Base-by-base conservation (phyloP, 2,329 filamentous ascomycete genomes). In the Pseudocercospora crystallina region DNA sequence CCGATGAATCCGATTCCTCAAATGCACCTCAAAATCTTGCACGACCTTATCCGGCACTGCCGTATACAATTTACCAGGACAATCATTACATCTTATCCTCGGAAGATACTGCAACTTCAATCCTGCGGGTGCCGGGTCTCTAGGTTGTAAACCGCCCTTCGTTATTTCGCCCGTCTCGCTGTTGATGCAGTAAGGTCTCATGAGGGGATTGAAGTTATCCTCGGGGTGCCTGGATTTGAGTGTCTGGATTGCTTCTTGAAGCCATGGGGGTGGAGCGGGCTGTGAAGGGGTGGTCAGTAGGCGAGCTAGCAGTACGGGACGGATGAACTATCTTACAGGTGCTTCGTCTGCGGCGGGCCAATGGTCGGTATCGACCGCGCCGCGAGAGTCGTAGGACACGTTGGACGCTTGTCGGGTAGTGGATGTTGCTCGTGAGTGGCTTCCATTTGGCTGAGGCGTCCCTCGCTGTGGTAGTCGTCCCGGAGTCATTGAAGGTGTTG, bases 51-150 rank as follows among this genome's bases (percentile, higher is more conserved):
- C 89, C 0, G 91, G 90, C 0, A 90, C 89, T 0, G 91, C 89
- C 0, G 91, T 96, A 71, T 99, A 99, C 9, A 96, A 76, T 71
- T 96, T 97, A 29, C 89, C 90, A 0, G 90, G 89, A 68, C 94
- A 97, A 69, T 99, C 94, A 40, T 86, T 82, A 69, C 94, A 99
- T 51, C 89, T 81, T 57, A 99, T 96, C 43, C 94, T 81, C 8
- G 94, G 94, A 43, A 96, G 77, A 71, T 87, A 97, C 72, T 88
- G 87, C 61, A 86, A 89, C 63, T 86, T 88, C 54, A 89, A 76
- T 55, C 86, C 81, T 54, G 79, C 76, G 47, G 80, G 85, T 8
- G 80, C 73, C 12, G 78, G 75, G 38, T 80, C 75, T 33, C 76
- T 78, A 2, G 68, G 64, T 11, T 66, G 64, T 20, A 54, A 40